Conservation (phyloP, 1,284 basidiomycete genomes). For the Apiotrichum montevideense region DNA sequence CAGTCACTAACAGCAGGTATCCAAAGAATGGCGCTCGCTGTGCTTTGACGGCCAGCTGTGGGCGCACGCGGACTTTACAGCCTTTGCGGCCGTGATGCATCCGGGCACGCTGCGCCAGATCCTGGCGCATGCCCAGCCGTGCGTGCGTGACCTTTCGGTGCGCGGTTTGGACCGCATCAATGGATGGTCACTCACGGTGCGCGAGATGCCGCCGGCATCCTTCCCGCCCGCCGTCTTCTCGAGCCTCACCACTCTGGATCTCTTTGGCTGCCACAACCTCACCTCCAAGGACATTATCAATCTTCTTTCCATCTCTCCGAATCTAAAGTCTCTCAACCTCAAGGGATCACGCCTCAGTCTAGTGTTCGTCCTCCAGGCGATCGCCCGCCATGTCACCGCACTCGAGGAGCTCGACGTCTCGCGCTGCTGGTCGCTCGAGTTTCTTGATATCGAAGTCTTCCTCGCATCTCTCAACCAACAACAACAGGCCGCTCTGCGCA, state of each 20-base stretch:
- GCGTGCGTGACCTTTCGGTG: conserved; percentile 60
- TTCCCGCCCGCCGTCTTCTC: conserved; percentile 10
- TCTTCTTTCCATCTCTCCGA: conserved; percentile 63
- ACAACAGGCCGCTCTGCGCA: conserved; percentile 14
- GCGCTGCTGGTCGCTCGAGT: conserved; percentile 64
- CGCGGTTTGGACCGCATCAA: conserved; percentile 59
- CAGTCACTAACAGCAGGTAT: conserved; percentile 56
- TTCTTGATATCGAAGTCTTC: conserved; percentile 52
- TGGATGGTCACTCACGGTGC: conserved; percentile 29
- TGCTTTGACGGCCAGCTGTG: conserved; percentile 85
- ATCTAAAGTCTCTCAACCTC: conserved; percentile 58
- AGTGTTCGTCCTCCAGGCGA: conserved; percentile 1
- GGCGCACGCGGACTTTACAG: conserved; percentile 58
- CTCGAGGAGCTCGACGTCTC: conserved; percentile 65
- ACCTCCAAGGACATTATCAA: conserved; percentile 61
- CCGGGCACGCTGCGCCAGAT: conserved; percentile 31
- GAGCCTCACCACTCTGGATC: conserved; percentile 53
- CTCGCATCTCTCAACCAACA: conserved; percentile 35
- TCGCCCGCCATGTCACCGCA: conserved; percentile 52
- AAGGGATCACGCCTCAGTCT: conserved; percentile 53
- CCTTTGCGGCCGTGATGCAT: conserved; percentile 52
- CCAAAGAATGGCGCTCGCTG: conserved; percentile 67
- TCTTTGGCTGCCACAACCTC: conserved; percentile 66
- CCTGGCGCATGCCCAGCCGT: conserved; percentile 53
- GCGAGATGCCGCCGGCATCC: neutral